Evolutionary conservation across 2,329 filamentous ascomycete species (phyloP).

Genomic region (Penicillium capsulatum): DNA sequence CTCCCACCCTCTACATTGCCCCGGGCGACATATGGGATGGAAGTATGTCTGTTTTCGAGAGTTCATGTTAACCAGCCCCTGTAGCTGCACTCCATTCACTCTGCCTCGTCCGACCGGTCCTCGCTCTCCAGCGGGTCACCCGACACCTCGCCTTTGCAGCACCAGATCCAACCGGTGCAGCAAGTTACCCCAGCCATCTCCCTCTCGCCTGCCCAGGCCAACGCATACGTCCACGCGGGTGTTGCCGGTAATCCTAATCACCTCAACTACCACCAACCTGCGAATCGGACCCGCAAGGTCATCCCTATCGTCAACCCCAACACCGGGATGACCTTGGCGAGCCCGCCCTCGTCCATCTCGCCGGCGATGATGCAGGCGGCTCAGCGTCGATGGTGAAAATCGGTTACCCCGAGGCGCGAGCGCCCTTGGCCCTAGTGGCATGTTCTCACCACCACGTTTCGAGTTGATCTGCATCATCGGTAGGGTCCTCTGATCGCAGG

Average conservation of each 20-base stretch:
- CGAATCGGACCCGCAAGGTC: slow-evolving; percentile 85
- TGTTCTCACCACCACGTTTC: slow-evolving; percentile 32
- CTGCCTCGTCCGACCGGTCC: slow-evolving; percentile 82
- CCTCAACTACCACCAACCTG: slow-evolving; percentile 86
- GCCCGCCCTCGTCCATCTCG: slow-evolving; percentile 72
- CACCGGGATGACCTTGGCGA: slow-evolving; percentile 82
- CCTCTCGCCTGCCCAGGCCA: slow-evolving; percentile 60
- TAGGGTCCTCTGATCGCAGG: slow-evolving; percentile 32
- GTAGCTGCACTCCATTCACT: slow-evolving; percentile 87
- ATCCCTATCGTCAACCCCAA: slow-evolving; percentile 97
- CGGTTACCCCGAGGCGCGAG: slow-evolving; percentile 21
- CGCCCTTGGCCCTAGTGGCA: slow-evolving; percentile 30
- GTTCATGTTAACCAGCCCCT: slow-evolving; percentile 17
- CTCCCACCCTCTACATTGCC: neutral
- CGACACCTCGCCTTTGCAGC: slow-evolving; percentile 83
- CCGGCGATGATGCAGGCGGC: slow-evolving; percentile 58
- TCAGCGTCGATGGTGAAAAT: slow-evolving; percentile 41
- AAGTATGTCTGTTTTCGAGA: neutral
- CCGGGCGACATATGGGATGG: slow-evolving; percentile 2
- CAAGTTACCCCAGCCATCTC: slow-evolving; percentile 69
- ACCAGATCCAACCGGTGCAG: slow-evolving; percentile 67
- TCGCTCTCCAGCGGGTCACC: slow-evolving; percentile 93
- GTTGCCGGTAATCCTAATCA: slow-evolving; percentile 62
- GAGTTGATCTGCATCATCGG: slow-evolving; percentile 36
- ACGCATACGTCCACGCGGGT: slow-evolving; percentile 60